A percentile compares a stretch with the other conserved stretches of the same genome.
Evolutionary conservation across 1,284 basidiomycete species (phyloP).

Genomic region (Tylopilus sp.): DNA sequence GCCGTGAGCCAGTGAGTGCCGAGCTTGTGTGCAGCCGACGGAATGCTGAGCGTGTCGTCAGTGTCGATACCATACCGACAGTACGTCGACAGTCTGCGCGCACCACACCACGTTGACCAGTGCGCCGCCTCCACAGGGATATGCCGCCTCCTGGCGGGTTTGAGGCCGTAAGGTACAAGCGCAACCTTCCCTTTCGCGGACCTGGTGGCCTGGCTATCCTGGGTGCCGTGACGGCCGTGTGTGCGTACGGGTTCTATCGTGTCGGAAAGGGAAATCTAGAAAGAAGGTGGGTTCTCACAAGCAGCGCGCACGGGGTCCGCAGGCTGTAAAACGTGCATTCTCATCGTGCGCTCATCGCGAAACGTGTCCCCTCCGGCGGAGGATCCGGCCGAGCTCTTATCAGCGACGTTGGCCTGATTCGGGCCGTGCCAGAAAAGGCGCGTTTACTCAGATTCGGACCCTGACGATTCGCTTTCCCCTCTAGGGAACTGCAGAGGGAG

Average conservation of each 20-base stretch:
- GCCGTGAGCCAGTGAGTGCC: slow-evolving; percentile 22
- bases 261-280: slow-evolving; percentile 90
- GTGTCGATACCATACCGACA: slow-evolving; percentile 69
- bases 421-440: slow-evolving; percentile 42
- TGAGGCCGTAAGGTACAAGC: slow-evolving; percentile 92
- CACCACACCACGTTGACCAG: slow-evolving; percentile 14
- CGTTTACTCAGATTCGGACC: slow-evolving; percentile 41
- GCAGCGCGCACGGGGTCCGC: slow-evolving; percentile 46
- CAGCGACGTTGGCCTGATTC: slow-evolving; percentile 34
- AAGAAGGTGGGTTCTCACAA: slow-evolving; percentile 69
- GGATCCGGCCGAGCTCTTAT: slow-evolving; percentile 70
- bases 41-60: slow-evolving; percentile 26
- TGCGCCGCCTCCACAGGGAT: slow-evolving; percentile 60
- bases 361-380: slow-evolving; percentile 32
- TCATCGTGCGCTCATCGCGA: slow-evolving; percentile 34
- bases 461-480: slow-evolving; percentile 27
- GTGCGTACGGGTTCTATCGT: slow-evolving; percentile 91
- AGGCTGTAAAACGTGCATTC: slow-evolving; percentile 62
- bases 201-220: slow-evolving; percentile 88
- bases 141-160: slow-evolving; percentile 95
- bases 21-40: neutral
- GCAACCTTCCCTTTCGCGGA: slow-evolving; percentile 91
- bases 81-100: slow-evolving; percentile 41
- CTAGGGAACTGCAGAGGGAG: slow-evolving; percentile 91
- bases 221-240: slow-evolving; percentile 80